A percentile compares a stretch with the other conserved stretches of the same genome.
Evolutionary conservation across 352 stramenopile species (phyloP).

Genomic region (Albugo laibachii): DNA sequence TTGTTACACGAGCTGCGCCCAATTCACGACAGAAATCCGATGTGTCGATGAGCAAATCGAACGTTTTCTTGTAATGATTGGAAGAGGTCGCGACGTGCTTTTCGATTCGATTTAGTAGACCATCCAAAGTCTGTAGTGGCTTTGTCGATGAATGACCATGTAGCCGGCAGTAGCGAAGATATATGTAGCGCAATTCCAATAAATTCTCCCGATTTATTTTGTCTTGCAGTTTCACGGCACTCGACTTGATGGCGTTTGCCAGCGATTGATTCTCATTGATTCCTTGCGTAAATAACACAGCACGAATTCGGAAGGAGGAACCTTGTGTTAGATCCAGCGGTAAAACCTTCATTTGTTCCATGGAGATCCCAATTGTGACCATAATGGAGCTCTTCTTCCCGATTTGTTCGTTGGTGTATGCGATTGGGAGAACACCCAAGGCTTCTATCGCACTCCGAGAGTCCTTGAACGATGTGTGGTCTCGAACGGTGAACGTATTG

Average conservation of each 20-base stretch:
- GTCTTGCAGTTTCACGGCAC: conserved; percentile 5
- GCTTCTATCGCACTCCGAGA: conserved; percentile 17
- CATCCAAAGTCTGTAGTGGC: conserved; percentile 30
- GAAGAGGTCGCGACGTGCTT: conserved; percentile 47
- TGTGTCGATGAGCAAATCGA: conserved; percentile 55
- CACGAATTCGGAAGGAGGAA: conserved; percentile 1
- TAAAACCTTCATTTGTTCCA: conserved; percentile 9
- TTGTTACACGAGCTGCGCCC: conserved; percentile 83
- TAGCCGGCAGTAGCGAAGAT: not conserved
- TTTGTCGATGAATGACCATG: not conserved
- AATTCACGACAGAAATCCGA: conserved; percentile 72
- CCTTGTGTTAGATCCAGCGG: not conserved
- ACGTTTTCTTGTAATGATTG: conserved; percentile 69
- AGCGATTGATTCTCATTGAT: conserved; percentile 45
- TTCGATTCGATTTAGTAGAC: conserved; percentile 44
- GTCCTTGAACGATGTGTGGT: not conserved
- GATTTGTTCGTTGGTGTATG: conserved; percentile 35
- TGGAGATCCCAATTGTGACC: conserved; percentile 22
- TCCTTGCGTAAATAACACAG: conserved; percentile 11
- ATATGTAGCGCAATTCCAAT: not conserved
- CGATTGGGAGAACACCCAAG: conserved; percentile 52
- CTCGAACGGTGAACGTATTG: not conserved
- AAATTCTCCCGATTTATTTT: conserved; percentile 4
- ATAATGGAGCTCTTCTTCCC: conserved; percentile 7
- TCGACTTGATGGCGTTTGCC: conserved; percentile 15